Percentiles rank a stretch among this genome's conserved stretches.
Evolutionary conservation across 1,284 basidiomycete genomes (phyloP).

Genomic region (Phenoliferia sp.): DNA sequence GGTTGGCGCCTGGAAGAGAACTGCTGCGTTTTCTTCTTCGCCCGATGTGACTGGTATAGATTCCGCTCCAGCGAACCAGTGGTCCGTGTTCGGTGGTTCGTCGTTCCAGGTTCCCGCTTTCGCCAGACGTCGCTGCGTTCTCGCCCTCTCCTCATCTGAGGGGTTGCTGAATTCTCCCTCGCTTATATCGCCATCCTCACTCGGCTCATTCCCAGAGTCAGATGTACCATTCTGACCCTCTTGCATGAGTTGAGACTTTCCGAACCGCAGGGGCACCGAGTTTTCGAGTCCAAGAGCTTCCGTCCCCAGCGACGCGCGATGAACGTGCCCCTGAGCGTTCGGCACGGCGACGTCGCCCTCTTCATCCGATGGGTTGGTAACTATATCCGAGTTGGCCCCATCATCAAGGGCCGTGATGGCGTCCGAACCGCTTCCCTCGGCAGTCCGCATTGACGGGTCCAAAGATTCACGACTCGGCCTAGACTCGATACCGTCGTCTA

Average conservation of each 20-base stretch:
- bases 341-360: neutral
- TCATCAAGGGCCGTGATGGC: neutral
- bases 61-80: neutral
- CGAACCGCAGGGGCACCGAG: neutral
- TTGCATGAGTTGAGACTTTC: neutral
- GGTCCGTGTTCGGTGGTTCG: neutral
- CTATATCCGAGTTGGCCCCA: neutral
- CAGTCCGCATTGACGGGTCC: constrained; percentile 11
- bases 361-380: constrained; percentile 2
- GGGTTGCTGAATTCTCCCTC: constrained; percentile 8
- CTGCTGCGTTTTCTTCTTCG: neutral
- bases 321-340: neutral
- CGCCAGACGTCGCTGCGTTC: neutral
- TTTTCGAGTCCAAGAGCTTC: neutral
- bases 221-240: neutral
- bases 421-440: constrained; percentile 13
- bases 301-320: neutral
- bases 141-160: constrained; percentile 4
- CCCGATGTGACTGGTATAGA: neutral
- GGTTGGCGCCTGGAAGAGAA: constrained; percentile 9
- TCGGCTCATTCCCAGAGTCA: neutral
- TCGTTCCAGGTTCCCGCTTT: neutral
- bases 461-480: neutral
- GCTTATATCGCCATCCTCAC: neutral
- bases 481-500: neutral